phyloP scores from a whole-genome alignment of 352 stramenopile genomes.

The Pythium rishiriense region DNA sequence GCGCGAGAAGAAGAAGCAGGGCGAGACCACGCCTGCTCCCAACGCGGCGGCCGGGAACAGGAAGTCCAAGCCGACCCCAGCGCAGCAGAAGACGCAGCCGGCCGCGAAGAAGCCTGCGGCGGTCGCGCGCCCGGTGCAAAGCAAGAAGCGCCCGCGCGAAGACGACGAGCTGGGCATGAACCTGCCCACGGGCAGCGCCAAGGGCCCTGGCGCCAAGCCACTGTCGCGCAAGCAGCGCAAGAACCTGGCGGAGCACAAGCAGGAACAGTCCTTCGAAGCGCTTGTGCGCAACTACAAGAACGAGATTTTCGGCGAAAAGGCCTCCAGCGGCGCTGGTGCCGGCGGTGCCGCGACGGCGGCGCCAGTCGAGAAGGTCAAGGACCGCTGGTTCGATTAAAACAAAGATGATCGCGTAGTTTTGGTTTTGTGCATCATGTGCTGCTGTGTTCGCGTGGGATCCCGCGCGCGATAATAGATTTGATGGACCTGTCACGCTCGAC shows the following conservation, averaged over 20 bases:
- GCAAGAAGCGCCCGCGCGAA: conserved; percentile 31
- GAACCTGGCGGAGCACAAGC: conserved; percentile 42
- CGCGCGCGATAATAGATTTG: neutral
- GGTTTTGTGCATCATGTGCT: neutral
- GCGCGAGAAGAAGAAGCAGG: conserved; percentile 69
- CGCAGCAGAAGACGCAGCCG: conserved; percentile 28
- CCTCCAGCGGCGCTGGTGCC: neutral
- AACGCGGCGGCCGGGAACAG: neutral
- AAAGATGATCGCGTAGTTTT: neutral
- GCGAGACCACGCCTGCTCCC: conserved; percentile 8
- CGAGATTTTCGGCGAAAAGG: conserved; percentile 74
- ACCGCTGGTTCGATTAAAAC: conserved; percentile 75
- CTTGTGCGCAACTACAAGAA: conserved; percentile 85
- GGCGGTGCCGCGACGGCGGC: neutral
- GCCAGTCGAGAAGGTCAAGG: conserved; percentile 19
- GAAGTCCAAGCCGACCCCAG: conserved; percentile 26
- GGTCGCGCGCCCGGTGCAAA: conserved; percentile 14
- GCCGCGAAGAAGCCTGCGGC: conserved; percentile 24
- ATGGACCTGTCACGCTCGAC: neutral
- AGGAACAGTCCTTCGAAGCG: conserved; percentile 77
- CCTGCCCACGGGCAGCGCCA: conserved; percentile 12
- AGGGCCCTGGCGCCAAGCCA: conserved; percentile 9
- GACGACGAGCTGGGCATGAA: conserved; percentile 15
- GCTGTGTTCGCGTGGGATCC: too few species aligned
- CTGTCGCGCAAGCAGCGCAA: conserved; percentile 77